Base-by-base conservation (phyloP, 2,329 filamentous ascomycete species). In the Knoxdaviesia proteae region DNA sequence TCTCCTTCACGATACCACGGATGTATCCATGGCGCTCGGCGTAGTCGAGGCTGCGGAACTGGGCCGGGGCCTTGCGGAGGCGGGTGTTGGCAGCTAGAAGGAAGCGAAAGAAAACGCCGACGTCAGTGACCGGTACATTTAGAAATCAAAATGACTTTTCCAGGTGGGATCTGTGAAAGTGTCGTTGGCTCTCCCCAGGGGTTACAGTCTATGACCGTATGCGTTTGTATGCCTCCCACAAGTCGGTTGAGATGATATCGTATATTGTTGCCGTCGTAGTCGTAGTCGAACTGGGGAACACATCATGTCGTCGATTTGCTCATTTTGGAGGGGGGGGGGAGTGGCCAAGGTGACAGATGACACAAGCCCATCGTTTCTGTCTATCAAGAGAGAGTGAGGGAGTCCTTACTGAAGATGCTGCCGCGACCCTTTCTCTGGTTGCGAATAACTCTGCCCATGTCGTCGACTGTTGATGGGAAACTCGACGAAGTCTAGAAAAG, bases 11-110 rank as follows among this genome's bases (percentile, higher is more conserved):
- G 53, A 96, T 77, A 69, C 90, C 90, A 57, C 90, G 84, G 61
- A 93, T 71, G 74, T 98, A 98, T 59, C 90, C 90, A 77, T 96
- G 88, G 63, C 84, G 78, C 74, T 94, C 87, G 64, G 86, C 78
- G 66, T 75, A 98, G 66, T 98, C 90, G 76, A 94, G 83, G 57
- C 76, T 84, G 68, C 90, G 76, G 80, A 98, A 96, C 71, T 93
- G 82, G 61, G 88, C 65, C 47, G 61, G 61, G 46, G 61, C 61
- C 78, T 96, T 94, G 74, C 90, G 88, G 61, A 96, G 77, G 68
- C 82, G 80, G 68, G 81, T 86, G 69, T 82, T 74, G 65, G 80
- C 77, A 67, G 76, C 77, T 81, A 58, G 48, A 52, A 46, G 42
- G 47, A 49, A 41, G 47, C 44, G 34, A 45, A 49, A 45, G 46